Evolutionary conservation across 2,329 filamentous ascomycete species (phyloP), one percentile per base, ranked within the genome.

Genomic region (Lecanicillium sp.): DNA sequence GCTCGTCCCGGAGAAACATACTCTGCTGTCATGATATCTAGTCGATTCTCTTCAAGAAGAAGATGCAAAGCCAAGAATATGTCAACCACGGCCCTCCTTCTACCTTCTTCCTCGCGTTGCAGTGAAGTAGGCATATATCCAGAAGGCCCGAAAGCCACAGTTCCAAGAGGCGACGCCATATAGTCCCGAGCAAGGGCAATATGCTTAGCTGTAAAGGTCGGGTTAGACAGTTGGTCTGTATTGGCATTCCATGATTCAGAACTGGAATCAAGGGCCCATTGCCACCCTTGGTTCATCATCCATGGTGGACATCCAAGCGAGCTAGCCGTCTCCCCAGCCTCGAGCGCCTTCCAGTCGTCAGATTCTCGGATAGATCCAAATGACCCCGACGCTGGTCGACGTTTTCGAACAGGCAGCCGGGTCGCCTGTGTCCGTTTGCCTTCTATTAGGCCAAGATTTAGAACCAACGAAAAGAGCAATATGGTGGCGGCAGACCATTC

Each of bases 11-110:
- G 67, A 3, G 71, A 70, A 2, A 58, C 54, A 32, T 68, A 67
- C 43, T 75, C 72, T 0, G 72, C 67, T 0, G 66, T 65, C 52
- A 74, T 71, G 4, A 83, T 77, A 52, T 87, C 81, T 2, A 98
- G 76, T 61, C 95, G 97, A 53, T 86, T 77, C 62, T 98, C 93
- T 63, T 98, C 91, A 0, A 86, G 77, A n/a, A 95, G 71, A 3
- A 97, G 72, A 67, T 98, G 93, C 11, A 98, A 71, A 1, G 80
- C 85, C 54, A 94, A 71, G 30, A 91, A 77, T 44, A 86, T 74
- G 58, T 87, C 78, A 61, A 84, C 70, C 27, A 86, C 74, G 47
- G 81, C 67, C 59, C 74, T 83, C 48, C 77, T 73, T 36, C 81
- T 77, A 42, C 74, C 72, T 49, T 79, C 78, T 30, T 76, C 69